A percentile compares a stretch with the other conserved stretches of the same genome.
Conservation (phyloP, 2,329 filamentous ascomycete genomes). For the Truncatella angustata region DNA sequence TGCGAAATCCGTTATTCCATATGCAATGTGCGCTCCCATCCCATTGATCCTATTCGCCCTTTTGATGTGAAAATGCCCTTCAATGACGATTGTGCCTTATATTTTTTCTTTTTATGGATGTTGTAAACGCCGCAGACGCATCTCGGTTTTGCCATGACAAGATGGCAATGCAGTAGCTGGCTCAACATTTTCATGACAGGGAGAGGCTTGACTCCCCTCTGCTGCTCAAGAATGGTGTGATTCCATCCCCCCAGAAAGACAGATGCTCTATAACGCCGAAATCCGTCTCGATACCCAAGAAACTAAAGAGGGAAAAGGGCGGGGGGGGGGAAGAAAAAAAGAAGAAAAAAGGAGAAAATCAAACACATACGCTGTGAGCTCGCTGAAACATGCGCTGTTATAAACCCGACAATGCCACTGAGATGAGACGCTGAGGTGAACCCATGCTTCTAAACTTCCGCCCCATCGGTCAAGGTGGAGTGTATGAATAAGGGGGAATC, state of each 20-base stretch:
- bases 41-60: slow-evolving; percentile 5
- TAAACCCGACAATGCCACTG: slow-evolving; percentile 24
- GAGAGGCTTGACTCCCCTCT: neutral
- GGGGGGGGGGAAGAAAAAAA: neutral
- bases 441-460: slow-evolving; percentile 28
- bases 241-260: neutral
- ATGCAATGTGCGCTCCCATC: neutral
- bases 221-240: neutral
- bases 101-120: slow-evolving; percentile 8
- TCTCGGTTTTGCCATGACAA: slow-evolving; percentile 6
- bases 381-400: slow-evolving; percentile 25
- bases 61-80: slow-evolving; percentile 8
- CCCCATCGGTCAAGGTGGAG: slow-evolving; percentile 20
- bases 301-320: neutral
- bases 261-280: slow-evolving; percentile 3
- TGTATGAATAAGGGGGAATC: slow-evolving; percentile 20
- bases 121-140: slow-evolving; percentile 2
- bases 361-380: slow-evolving; percentile 12
- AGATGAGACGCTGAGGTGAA: slow-evolving; percentile 24
- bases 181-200: neutral
- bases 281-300: neutral
- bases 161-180: neutral
- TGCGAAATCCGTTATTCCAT: neutral
- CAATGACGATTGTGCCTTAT: slow-evolving; percentile 5
- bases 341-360: no score